phyloP scores from a whole-genome alignment of 208 protist genomes.

The Crithidia thermophila region DNA sequence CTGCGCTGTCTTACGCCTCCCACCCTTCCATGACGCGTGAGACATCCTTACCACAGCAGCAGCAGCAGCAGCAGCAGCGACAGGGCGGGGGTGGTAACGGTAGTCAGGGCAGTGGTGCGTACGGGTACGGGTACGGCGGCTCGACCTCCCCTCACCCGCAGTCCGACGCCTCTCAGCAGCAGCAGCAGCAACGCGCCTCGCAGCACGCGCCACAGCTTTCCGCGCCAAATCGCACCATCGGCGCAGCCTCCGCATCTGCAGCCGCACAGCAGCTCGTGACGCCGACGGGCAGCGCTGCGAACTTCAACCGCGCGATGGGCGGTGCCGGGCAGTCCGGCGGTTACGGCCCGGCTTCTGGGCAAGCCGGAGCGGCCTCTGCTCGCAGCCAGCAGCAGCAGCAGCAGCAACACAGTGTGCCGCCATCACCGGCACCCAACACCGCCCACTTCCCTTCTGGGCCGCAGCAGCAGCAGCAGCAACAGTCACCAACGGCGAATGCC shows the following conservation, averaged over 20 bases:
- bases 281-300: slow-evolving; percentile 1
- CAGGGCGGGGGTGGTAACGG: not conserved
- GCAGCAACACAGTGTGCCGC: slow-evolving; percentile 7
- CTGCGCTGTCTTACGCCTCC: slow-evolving; percentile 1
- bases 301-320: not conserved
- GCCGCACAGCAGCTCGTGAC: slow-evolving; percentile 10
- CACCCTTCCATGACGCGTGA: not conserved
- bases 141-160: not conserved
- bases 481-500: slow-evolving; percentile 5
- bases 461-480: not conserved
- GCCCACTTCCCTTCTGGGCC: not conserved
- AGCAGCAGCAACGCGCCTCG: not conserved
- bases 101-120: not conserved
- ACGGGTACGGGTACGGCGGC: slow-evolving; percentile 6
- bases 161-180: not conserved
- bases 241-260: slow-evolving; percentile 7
- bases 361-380: not conserved
- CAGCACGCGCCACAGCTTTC: not conserved
- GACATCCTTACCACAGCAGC: not conserved
- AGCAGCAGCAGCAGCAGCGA: not conserved
- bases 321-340: not conserved
- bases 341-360: not conserved
- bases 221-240: not conserved
- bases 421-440: slow-evolving; percentile 2
- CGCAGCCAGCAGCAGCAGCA: slow-evolving; percentile 3